Base-by-base conservation (phyloP, 805 yeast genomes). In the Alloascoidea africana region DNA sequence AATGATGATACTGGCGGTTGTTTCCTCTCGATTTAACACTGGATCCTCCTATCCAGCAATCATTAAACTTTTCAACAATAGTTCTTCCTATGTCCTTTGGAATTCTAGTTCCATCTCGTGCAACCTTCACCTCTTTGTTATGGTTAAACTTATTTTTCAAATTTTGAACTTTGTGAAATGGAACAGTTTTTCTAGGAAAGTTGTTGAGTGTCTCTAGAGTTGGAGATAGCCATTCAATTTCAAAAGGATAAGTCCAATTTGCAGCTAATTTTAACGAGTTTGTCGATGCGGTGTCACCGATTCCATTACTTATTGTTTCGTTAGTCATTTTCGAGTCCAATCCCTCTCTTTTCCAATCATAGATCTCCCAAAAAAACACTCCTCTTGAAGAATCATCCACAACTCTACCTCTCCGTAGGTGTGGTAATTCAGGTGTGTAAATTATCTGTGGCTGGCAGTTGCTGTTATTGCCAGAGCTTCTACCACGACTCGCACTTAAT, bases 71-170 rank as follows among this genome's bases (percentile, higher is more conserved):
- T 2, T 41, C 40, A 30, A 51, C 37, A 32, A 60, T 45, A 35
- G 43, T 39, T 6, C 41, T 36, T 4, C 62, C 66, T 3, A 56
- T 52, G 1, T 32, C 35, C 2, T 62, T 59, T 36, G 56, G 62
- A 23, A 60, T 47, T 42, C 62, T 66, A 1, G 66, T 61, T 4
- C 66, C 66, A 34, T 60, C 66, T 17, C 65, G 49, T 2, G 66
- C 66, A 15, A 62, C 52, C 39, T 60, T 60, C 34, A 61, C 55
- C 14, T 59, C 62, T 37, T 56, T 52, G 44, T 58, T 52, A 23
- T 49, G 47, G 41, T 61, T 62, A 40, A 53, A 47, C 2, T 59
- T 47, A 44, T 61, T 60, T 14, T 49, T 50, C 19, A 61, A 43
- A 35, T 54, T 52, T 30, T 48, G 43, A 1, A 61, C 55, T 27